phyloP scores from a whole-genome alignment of 2,329 filamentous ascomycete species.

The Colletotrichum neosansevieriae region DNA sequence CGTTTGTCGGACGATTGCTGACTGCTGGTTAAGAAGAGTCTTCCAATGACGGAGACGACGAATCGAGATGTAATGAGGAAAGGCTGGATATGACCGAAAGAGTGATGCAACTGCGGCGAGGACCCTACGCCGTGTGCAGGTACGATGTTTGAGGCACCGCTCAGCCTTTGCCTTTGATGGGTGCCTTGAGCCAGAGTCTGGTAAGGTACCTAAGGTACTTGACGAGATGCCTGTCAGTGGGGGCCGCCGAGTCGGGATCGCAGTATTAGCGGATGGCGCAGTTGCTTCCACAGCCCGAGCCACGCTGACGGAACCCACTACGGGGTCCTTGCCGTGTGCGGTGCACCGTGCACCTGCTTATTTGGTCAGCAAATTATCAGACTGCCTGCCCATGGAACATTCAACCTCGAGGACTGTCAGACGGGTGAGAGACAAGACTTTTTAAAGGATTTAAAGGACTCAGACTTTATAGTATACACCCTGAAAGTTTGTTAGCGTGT shows the following conservation, averaged over 20 bases:
- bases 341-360: neutral
- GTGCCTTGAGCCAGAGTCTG: slow-evolving; percentile 7
- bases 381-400: neutral
- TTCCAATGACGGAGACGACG: slow-evolving; percentile 11
- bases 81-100: slow-evolving; percentile 13
- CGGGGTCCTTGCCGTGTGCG: slow-evolving; percentile 24
- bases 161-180: slow-evolving; percentile 4
- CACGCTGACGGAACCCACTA: slow-evolving; percentile 7
- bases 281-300: slow-evolving; percentile 17
- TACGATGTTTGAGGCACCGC: slow-evolving; percentile 7
- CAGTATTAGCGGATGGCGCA: slow-evolving; percentile 29
- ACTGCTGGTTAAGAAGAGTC: slow-evolving; percentile 1
- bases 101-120: slow-evolving; percentile 11
- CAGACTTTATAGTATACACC: no score
- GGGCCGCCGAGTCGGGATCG: slow-evolving; percentile 5
- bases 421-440: neutral
- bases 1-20: slow-evolving; percentile 24
- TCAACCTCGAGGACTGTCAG: no score
- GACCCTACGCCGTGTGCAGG: slow-evolving; percentile 3
- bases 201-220: no score
- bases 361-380: no score
- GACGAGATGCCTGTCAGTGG: neutral
- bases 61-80: neutral
- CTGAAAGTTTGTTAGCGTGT: no score
- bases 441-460: neutral